Evolutionary conservation across 169 alveolate genomes (phyloP), one percentile per base, ranked within the genome.

Genomic region (Blepharisma undulans): DNA sequence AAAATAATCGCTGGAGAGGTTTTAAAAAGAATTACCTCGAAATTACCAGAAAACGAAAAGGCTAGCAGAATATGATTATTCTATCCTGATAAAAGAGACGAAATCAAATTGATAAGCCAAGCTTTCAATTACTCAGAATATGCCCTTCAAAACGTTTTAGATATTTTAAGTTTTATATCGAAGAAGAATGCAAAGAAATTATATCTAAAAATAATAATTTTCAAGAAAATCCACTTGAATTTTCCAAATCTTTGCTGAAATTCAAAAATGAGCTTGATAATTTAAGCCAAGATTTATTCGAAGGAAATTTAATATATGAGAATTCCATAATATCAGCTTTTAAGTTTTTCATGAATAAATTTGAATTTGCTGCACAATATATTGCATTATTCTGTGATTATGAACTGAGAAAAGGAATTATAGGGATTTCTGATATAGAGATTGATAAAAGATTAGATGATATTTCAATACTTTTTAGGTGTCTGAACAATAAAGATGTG

Each of bases 231-330:
- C n/a, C n/a, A n/a, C n/a, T 93, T 36, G 93, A 92, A 89, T 95
- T 92, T 80, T 93, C 96, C 4, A 84, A 91, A 59, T 89, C 92
- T 61, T 82, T 95, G 59, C 90, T 95, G 0, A 90, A 85, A 25
- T 84, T 95, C 27, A 95, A 94, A 92, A 91, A 88, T 89, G 95
- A 94, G 89, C 94, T 95, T 93, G 96, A 95, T 59, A 91, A 89
- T 22, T 81, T 95, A 84, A 93, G 94, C 0, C 88, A 59, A 34
- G 72, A 89, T 10, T 86, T 93, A 25, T 95, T 95, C 85, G 87
- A 71, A 19, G 87, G 94, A 80, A 90, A 94, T 84, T 79, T 80
- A 0, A 16, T 86, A 27, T 94, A 93, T 88, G 90, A 92, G 79
- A 87, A 92, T 81, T 66, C 89, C 19, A 84, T 86, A 78, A 95